phyloP scores from a whole-genome alignment of 1,139 yeast genomes.

The Pichia cactophila region DNA sequence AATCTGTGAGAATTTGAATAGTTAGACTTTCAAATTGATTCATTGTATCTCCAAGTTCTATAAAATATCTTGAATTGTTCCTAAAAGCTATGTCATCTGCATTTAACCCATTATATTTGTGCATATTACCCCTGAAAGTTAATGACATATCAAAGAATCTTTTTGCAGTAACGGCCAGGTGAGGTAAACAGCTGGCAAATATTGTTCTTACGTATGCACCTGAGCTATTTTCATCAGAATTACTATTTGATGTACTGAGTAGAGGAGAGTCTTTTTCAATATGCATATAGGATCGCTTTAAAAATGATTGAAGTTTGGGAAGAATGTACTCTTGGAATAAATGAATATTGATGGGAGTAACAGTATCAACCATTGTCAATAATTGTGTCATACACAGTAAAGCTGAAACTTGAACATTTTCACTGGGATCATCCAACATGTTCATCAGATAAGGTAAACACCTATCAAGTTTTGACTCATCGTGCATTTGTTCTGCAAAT shows the following conservation, averaged over 20 bases:
- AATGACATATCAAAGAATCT: slow-evolving; percentile 62
- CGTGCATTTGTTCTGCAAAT: slow-evolving; percentile 67
- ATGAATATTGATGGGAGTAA: slow-evolving; percentile 68
- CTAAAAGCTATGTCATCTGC: slow-evolving; percentile 27
- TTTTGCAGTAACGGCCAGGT: slow-evolving; percentile 54
- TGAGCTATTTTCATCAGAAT: neutral
- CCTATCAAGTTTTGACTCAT: slow-evolving; percentile 80
- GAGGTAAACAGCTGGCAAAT: slow-evolving; percentile 68
- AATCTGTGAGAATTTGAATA: slow-evolving; percentile 60
- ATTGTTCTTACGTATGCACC: slow-evolving; percentile 48
- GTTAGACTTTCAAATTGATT: slow-evolving; percentile 59
- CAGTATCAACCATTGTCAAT: slow-evolving; percentile 52
- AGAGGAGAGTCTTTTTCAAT: slow-evolving; percentile 1
- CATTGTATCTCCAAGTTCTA: slow-evolving; percentile 23
- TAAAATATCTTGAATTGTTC: slow-evolving; percentile 25
- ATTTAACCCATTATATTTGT: slow-evolving; percentile 29
- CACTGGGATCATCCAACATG: slow-evolving; percentile 45
- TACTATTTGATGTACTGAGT: neutral
- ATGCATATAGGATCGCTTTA: slow-evolving; percentile 27
- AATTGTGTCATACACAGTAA: slow-evolving; percentile 55
- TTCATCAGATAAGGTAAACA: slow-evolving; percentile 70
- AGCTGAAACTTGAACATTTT: slow-evolving; percentile 55
- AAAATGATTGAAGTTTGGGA: slow-evolving; percentile 54
- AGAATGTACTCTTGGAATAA: slow-evolving; percentile 75
- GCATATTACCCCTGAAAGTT: slow-evolving; percentile 36